phyloP scores from a whole-genome alignment of 2,329 filamentous ascomycete species.

The Pseudopyricularia javanii region DNA sequence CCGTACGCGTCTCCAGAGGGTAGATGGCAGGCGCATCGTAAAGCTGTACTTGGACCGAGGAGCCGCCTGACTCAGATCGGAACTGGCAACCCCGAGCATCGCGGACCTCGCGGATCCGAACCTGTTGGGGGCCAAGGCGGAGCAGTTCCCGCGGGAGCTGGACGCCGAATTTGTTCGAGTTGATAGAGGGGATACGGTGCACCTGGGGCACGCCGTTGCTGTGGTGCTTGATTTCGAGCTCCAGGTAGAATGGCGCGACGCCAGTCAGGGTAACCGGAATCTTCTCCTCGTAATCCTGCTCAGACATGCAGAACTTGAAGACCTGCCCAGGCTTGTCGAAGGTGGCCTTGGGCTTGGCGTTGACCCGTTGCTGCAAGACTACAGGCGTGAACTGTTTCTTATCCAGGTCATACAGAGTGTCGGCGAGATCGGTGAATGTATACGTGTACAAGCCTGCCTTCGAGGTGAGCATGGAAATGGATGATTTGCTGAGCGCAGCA shows the following conservation, averaged over 20 bases:
- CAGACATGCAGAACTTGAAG: constrained; percentile 89
- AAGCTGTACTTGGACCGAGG: constrained; percentile 79
- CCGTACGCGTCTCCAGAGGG: constrained; percentile 66
- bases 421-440: constrained; percentile 69
- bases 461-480: constrained; percentile 74
- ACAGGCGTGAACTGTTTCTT: constrained; percentile 53
- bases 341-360: constrained; percentile 67
- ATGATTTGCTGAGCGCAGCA: constrained; percentile 61
- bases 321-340: constrained; percentile 83
- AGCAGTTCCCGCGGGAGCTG: constrained; percentile 75
- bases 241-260: constrained; percentile 75
- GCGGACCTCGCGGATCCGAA: constrained; percentile 80
- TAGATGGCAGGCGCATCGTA: constrained; percentile 89
- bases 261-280: constrained; percentile 82
- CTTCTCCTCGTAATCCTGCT: constrained; percentile 67
- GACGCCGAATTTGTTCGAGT: constrained; percentile 61
- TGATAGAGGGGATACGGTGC: constrained; percentile 70
- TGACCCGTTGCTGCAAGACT: constrained; percentile 68
- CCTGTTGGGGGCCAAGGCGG: constrained; percentile 76
- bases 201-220: constrained; percentile 68
- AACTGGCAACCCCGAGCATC: constrained; percentile 73
- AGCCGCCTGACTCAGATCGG: constrained; percentile 14
- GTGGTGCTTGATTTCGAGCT: constrained; percentile 88
- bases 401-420: constrained; percentile 74
- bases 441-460: constrained; percentile 79